Conservation (phyloP, 2,329 filamentous ascomycete species). For the Purpureocillium takamizusanense region DNA sequence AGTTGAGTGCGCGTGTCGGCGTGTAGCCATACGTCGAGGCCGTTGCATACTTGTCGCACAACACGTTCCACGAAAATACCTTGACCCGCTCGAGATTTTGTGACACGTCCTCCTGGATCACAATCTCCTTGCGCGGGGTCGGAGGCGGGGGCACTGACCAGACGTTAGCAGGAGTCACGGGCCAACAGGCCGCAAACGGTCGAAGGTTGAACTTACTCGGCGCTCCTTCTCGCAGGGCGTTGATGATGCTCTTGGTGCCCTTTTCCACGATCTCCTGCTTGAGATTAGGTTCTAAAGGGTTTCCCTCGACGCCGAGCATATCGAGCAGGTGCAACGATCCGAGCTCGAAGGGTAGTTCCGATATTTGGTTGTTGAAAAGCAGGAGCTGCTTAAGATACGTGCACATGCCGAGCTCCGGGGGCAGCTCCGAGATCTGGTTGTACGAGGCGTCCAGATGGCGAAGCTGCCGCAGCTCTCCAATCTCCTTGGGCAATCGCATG, state of each 20-base stretch:
- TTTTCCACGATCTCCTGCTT: conserved; percentile 80
- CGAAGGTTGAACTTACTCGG: conserved; percentile 66
- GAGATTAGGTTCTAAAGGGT: conserved; percentile 66
- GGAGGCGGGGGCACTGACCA: conserved; percentile 66
- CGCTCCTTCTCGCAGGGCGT: conserved; percentile 72
- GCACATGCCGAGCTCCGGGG: conserved; percentile 92
- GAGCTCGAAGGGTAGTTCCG: conserved; percentile 73
- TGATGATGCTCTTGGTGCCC: conserved; percentile 79
- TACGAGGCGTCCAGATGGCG: conserved; percentile 79
- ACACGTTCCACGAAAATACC: conserved; percentile 88
- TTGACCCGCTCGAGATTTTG: conserved; percentile 62
- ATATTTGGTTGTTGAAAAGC: conserved; percentile 85
- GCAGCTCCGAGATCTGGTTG: conserved; percentile 75
- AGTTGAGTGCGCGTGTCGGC: conserved; percentile 68
- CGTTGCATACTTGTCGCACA: conserved; percentile 90
- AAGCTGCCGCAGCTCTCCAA: conserved; percentile 75
- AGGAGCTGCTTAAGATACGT: conserved; percentile 80
- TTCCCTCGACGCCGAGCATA: conserved; percentile 84
- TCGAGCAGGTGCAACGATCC: conserved; percentile 85
- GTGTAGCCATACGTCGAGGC: conserved; percentile 82
- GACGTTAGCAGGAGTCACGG: conserved; percentile 12
- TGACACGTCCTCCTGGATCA: conserved; percentile 61
- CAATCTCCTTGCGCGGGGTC: conserved; percentile 64
- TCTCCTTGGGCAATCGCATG: conserved; percentile 64
- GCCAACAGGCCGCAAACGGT: conserved; percentile 2